Evolutionary conservation across 2,329 filamentous ascomycete genomes (phyloP), one percentile per base, ranked within the genome.

Genomic region (Akanthomyces uredinophilus): DNA sequence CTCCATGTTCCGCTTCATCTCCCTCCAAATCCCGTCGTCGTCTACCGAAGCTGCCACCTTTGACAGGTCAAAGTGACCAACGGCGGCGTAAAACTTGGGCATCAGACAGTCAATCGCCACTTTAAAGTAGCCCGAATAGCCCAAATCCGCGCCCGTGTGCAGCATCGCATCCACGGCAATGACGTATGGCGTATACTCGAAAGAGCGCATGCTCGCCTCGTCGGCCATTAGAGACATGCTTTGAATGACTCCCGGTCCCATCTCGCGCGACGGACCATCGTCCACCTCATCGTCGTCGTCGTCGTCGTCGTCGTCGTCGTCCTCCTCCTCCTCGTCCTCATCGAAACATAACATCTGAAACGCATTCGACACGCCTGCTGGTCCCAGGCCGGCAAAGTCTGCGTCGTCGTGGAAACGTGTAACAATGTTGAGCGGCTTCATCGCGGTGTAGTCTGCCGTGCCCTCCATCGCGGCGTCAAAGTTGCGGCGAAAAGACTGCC

Each of bases 91-190:
- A 2, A 59, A 43, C 1, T 51, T 29, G 18, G 56, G 56, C 56
- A 51, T 59, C 3, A 51, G 32, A n/a, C 46, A 11, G 24, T 39
- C 32, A 14, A 59, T 51, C 3, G 56, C 56, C 10, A 59, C 46
- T n/a, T 51, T 59, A 18, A 51, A 51, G 16, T 44, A 22, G 16
- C 56, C 47, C 4, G 56, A 0, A 18, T 59, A 59, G 1, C 56
- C 56, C 2, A 59, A 37, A 13, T 59, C 56, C 20, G 32, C 46
- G 16, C 56, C 56, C 1, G 46, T 59, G 37, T 51, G 46, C 46
- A 59, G 47, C 35, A 59, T n/a, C 56, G 35, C 56, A 51, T 59
- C 56, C n/a, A 59, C 56, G 20, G 56, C 56, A 13, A 43, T 14
- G 20, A 59, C 56, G 35, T 59, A 59, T 3, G 56, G 46, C 20